phyloP scores from a whole-genome alignment of 148 eudicot genomes.

The Dianthus caryophyllus region DNA sequence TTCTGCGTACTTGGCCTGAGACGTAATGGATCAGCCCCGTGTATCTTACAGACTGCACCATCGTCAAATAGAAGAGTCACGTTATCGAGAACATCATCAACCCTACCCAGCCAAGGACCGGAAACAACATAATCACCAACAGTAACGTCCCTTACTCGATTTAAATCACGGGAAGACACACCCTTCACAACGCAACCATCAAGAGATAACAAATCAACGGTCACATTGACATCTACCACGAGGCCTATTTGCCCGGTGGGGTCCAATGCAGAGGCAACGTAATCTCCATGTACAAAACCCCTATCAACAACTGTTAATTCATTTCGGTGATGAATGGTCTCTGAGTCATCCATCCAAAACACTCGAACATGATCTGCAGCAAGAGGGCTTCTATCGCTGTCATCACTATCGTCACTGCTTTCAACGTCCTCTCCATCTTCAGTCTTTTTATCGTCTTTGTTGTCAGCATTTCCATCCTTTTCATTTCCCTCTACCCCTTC shows the following conservation, averaged over 20 bases:
- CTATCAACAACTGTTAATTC: slow-evolving; percentile 72
- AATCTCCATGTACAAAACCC: slow-evolving; percentile 84
- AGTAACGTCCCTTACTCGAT: slow-evolving; percentile 70
- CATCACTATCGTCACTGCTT: slow-evolving; percentile 32
- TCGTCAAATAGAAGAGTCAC: slow-evolving; percentile 80
- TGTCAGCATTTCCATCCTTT: slow-evolving; percentile 33
- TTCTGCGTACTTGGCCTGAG: slow-evolving; percentile 65
- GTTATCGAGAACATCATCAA: slow-evolving; percentile 82
- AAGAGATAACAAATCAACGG: slow-evolving; percentile 59
- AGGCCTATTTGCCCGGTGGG: slow-evolving; percentile 90
- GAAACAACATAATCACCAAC: slow-evolving; percentile 82
- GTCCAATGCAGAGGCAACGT: slow-evolving; percentile 76
- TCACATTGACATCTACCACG: slow-evolving; percentile 65
- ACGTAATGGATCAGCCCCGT: slow-evolving; percentile 77
- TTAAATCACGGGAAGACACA: slow-evolving; percentile 59
- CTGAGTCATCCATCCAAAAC: slow-evolving; percentile 82
- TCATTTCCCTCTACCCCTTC: slow-evolving; percentile 31
- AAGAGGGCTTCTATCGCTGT: slow-evolving; percentile 38
- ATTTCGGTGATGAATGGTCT: slow-evolving; percentile 46
- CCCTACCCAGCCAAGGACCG: slow-evolving; percentile 95
- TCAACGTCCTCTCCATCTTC: slow-evolving; percentile 30
- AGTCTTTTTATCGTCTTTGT: slow-evolving; percentile 24
- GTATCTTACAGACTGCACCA: slow-evolving; percentile 87
- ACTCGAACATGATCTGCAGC: slow-evolving; percentile 79
- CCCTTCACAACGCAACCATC: slow-evolving; percentile 56